Base-by-base conservation (phyloP, 305 asterid species). In the Fraxinus sp. region DNA sequence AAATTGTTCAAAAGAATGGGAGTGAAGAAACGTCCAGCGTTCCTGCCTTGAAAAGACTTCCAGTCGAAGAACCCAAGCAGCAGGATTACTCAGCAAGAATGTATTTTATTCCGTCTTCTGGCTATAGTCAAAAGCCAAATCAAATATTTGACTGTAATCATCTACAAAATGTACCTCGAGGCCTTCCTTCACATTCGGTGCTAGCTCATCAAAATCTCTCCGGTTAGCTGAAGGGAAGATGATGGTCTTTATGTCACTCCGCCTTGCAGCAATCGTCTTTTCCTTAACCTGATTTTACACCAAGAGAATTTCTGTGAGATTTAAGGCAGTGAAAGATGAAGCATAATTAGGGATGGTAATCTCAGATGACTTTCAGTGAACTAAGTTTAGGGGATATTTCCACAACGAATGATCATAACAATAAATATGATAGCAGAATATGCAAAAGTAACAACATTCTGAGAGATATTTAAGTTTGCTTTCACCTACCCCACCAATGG, bases 181-280 rank as follows among this genome's bases (percentile, higher is more conserved):
- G 30, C 98, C 98, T 85, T 92, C 98, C 92, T 93, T 96, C 83
- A 96, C 99, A 39, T 96, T 94, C 46, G 91, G 86, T 16, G 98
- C 91, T 73, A 96, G 93, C 92, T 96, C 99, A 26, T 96, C 99
- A 77, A 87, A 96, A 85, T 96, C 99, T 86, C 99, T 93, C 75
- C 93, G 87, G 88, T 96, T 96, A n/a, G 99, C 99, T n/a, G 93
- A 75, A 70, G 98, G 99, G 82, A 96, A 96, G 77, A 96, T 75
- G 66, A 96, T 91, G 9, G 93, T 93, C 90, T 96, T 94, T 85
- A 96, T 92, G n/a, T 82, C 94, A 70, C 98, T 96, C 68, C 99
- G 90, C 84, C 99, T 88, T 16, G 98, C 99, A 81, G 99, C 99
- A 73, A 96, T 94, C 0, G 99, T 90, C 92, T 96, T 96, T 85